Base-by-base conservation (phyloP, 495 filamentous ascomycete genomes). In the Podospora comata region DNA sequence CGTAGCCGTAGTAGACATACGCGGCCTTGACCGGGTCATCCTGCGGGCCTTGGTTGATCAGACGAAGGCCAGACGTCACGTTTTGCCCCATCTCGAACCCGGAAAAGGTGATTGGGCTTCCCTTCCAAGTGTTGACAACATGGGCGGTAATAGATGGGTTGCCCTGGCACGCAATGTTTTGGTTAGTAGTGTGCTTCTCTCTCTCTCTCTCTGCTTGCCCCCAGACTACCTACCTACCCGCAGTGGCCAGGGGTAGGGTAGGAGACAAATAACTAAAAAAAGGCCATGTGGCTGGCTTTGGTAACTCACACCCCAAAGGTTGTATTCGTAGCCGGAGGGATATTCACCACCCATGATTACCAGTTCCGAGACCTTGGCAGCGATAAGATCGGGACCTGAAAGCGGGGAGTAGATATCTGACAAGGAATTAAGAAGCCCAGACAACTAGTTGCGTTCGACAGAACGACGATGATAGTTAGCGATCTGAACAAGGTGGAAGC, bases 271-370 rank as follows among this genome's bases (percentile, higher is more conserved):
- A 20, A 20, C 19, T 20, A 20, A 20, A 20, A 20, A 20, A 20
- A 20, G 19, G 19, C 19, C 19, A 20, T 20, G 19, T 20, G 19
- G 19, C 19, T 20, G 19, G 19, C 19, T 20, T 20, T 20, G 19
- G 19, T 20, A 20, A 32, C 30, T 32, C 6, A 32, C 66, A 5
- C 79, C 80, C 27, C 64, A 79, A 48, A 84, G 83, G 65, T 84
- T 84, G 70, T 75, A 84, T 27, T 80, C 77, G 32, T 68, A 65
- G 6, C 81, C 82, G 4, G 70, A 74, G 2, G 83, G 81, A 53
- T 84, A 84, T 11, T 20, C 67, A 3, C 83, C 83, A 32, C 83
- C 83, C 80, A 84, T 82, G 6, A 84, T 54, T 0, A 83, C 78
- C 2, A 85, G 73, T 66, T 85, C 79, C 2, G 72, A 66, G 0